Percentiles rank a stretch among this genome's conserved stretches.
These are phyloP conservation scores for Cystobasidium slooffiae DNA, from an alignment of 1,284 basidiomycete genomes.

Conservation along the genomic window DNA sequence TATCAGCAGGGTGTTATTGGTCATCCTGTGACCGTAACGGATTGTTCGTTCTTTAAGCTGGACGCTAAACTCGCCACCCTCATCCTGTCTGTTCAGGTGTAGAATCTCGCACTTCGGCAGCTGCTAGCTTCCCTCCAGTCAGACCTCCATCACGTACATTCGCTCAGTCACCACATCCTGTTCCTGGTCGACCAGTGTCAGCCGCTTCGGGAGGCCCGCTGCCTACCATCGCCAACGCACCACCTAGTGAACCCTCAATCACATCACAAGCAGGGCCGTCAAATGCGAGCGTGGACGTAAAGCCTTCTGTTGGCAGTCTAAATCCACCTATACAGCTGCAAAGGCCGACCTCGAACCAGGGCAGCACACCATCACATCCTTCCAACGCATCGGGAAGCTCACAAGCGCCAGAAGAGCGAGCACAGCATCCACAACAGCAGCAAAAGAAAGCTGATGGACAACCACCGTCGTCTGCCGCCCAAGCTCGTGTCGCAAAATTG, in stretches of 20 bases:
- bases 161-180: conserved; percentile 15
- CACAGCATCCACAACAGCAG: conserved; percentile 18
- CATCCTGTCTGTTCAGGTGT: conserved; percentile 1
- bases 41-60: background rate
- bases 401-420: background rate
- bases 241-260: conserved; percentile 27
- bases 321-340: conserved; percentile 20
- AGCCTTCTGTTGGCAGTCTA: background rate
- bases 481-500: conserved; percentile 66
- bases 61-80: background rate
- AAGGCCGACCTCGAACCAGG: background rate
- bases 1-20: background rate
- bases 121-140: conserved; percentile 29
- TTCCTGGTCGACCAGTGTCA: conserved; percentile 22
- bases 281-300: background rate
- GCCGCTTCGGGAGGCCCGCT: background rate
- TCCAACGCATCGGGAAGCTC: too few species aligned
- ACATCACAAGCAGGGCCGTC: conserved; percentile 7
- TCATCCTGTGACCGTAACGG: too few species aligned
- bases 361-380: too few species aligned
- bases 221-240: conserved; percentile 5
- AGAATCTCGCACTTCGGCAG: conserved; percentile 33
- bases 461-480: conserved; percentile 57
- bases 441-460: background rate
- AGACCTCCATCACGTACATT: conserved; percentile 29